These are phyloP conservation scores for Eleusine coracana DNA, from an alignment of 176 grass and related monocot genomes.

Conservation along the genomic window DNA sequence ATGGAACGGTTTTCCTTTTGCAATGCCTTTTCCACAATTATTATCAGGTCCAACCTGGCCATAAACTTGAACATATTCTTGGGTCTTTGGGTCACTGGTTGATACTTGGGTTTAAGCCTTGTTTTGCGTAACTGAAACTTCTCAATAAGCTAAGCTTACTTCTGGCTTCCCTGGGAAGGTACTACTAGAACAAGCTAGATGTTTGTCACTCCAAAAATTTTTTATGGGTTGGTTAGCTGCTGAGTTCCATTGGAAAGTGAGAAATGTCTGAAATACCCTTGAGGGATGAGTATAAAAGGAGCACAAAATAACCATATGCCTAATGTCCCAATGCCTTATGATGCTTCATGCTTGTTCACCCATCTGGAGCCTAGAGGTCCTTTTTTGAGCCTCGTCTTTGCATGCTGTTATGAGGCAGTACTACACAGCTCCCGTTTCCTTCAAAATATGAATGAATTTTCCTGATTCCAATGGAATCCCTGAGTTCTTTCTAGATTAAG, in stretches of 20 bases:
- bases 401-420: neutral
- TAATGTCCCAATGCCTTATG: neutral
- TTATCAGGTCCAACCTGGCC: neutral
- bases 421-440: neutral
- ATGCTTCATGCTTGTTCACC: neutral
- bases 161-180: neutral
- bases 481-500: neutral
- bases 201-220: neutral
- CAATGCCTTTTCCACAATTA: neutral
- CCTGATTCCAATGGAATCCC: neutral
- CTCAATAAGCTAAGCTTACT: neutral
- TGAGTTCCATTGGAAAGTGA: neutral
- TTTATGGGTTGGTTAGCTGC: neutral
- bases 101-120: neutral
- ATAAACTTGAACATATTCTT: neutral
- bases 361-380: neutral
- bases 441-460: neutral
- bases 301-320: neutral
- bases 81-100: neutral
- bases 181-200: neutral
- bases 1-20: constrained; percentile 13
- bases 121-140: neutral
- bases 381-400: neutral
- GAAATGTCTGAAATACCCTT: neutral
- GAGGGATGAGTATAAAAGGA: neutral